These are phyloP conservation scores for Hypseocharis bilobata DNA, from an alignment of 441 rosid genomes.

Conservation along the genomic window DNA sequence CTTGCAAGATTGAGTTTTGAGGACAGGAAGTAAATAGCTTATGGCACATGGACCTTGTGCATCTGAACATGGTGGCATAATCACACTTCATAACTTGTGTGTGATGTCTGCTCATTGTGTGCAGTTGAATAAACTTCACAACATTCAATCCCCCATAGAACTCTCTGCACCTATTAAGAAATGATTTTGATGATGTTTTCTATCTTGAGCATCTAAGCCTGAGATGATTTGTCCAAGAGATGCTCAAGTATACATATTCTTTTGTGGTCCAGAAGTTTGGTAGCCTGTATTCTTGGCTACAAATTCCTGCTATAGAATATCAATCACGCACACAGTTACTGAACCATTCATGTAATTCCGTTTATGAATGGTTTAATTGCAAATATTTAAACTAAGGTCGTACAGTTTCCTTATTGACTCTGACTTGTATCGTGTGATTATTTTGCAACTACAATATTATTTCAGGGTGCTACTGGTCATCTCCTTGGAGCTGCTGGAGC, in stretches of 20 bases:
- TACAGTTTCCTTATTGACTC: background rate
- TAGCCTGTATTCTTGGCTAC: background rate
- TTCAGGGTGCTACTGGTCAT: conserved; percentile 89
- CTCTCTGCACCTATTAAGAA: background rate
- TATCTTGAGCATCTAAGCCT: background rate
- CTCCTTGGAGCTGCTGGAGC: conserved; percentile 98
- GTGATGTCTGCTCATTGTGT: background rate
- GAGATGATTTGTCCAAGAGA: background rate
- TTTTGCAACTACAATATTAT: background rate
- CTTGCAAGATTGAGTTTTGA: background rate
- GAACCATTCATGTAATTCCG: background rate
- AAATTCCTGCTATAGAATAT: too few relatives aligned
- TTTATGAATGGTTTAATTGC: too few relatives aligned
- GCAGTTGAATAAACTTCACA: background rate
- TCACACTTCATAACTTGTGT: background rate
- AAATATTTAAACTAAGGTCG: background rate
- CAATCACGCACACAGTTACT: too few relatives aligned
- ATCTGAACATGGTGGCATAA: background rate
- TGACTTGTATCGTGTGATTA: background rate
- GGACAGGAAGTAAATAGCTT: too few relatives aligned
- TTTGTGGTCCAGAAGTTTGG: background rate
- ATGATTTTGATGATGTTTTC: background rate
- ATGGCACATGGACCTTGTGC: background rate
- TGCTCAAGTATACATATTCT: background rate
- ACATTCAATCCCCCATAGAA: background rate